Percentiles rank a stretch among this genome's conserved stretches.
phyloP scores from a whole-genome alignment of 768 basidiomycete genomes.

The Mycena albidolilacea region DNA sequence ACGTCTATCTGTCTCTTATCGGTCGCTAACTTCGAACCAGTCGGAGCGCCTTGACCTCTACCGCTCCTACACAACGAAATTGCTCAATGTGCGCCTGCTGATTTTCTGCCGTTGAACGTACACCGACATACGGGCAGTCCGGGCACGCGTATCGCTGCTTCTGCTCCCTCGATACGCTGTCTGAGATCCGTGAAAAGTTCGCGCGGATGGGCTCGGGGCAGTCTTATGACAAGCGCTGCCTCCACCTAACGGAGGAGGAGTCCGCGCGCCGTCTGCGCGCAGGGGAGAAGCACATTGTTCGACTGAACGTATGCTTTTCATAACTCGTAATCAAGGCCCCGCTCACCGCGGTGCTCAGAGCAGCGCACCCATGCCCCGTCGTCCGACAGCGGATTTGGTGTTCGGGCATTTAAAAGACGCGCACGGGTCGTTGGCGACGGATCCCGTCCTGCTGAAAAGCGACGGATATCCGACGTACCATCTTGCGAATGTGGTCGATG shows the following conservation, averaged over 20 bases:
- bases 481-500: slow-evolving; percentile 95
- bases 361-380: slow-evolving; percentile 66
- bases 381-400: slow-evolving; percentile 74
- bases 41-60: slow-evolving; percentile 94
- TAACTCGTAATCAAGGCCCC: slow-evolving; percentile 1
- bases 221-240: slow-evolving; percentile 91
- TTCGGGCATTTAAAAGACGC: slow-evolving; percentile 84
- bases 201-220: slow-evolving; percentile 81
- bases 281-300: slow-evolving; percentile 86
- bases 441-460: slow-evolving; percentile 93
- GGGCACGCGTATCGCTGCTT: slow-evolving; percentile 97
- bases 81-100: slow-evolving; percentile 75
- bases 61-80: slow-evolving; percentile 75
- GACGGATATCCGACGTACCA: slow-evolving; percentile 98
- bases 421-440: slow-evolving; percentile 85
- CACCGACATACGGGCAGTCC: slow-evolving; percentile 60
- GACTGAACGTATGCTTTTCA: slow-evolving; percentile 80
- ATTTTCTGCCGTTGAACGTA: slow-evolving; percentile 5
- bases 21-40: slow-evolving; percentile 55
- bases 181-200: slow-evolving; percentile 76
- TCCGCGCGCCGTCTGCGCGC: slow-evolving; percentile 79
- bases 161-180: slow-evolving; percentile 82
- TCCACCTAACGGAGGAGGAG: slow-evolving; percentile 91
- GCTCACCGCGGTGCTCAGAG: slow-evolving; percentile 58
- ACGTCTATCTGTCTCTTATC: slow-evolving; percentile 10